Conservation (phyloP, 176 grass and related monocot genomes). For the Triticum turgidum region DNA sequence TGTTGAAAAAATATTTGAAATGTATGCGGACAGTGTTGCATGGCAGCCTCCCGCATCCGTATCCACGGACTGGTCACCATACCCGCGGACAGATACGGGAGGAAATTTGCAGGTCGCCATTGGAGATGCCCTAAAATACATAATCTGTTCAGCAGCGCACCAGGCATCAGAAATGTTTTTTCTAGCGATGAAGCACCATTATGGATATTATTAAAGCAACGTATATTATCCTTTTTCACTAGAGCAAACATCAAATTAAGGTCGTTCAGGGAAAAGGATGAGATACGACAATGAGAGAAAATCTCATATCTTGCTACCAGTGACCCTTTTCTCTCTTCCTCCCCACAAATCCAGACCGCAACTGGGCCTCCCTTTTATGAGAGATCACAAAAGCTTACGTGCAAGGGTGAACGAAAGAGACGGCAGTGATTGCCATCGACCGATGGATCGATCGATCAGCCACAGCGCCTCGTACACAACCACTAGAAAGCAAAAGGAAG, state of each 20-base stretch:
- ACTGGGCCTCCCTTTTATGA: background rate
- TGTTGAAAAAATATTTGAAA: too few relatives aligned
- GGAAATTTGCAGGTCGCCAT: too few relatives aligned
- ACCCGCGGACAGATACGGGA: too few relatives aligned
- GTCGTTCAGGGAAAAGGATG: background rate
- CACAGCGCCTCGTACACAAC: constrained; percentile 19
- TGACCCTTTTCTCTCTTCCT: constrained; percentile 1
- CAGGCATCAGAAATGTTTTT: constrained; percentile 9
- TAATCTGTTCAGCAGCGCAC: background rate
- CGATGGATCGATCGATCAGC: background rate
- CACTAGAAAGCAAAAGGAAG: constrained; percentile 24
- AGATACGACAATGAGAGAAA: constrained; percentile 20
- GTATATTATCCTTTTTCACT: background rate
- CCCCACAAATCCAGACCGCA: constrained; percentile 14
- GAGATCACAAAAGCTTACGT: constrained; percentile 49
- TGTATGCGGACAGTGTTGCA: too few relatives aligned
- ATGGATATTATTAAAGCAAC: background rate
- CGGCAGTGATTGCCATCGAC: constrained; percentile 22
- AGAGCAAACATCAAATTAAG: background rate
- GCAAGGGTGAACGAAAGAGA: constrained; percentile 40
- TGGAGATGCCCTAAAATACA: too few relatives aligned
- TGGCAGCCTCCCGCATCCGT: too few relatives aligned
- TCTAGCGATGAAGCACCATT: background rate
- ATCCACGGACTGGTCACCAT: too few relatives aligned
- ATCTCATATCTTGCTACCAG: background rate